Percentiles rank a stretch among this genome's conserved stretches.
Evolutionary conservation across 495 filamentous ascomycete species (phyloP).

Genomic region (Tuber aestivum): DNA sequence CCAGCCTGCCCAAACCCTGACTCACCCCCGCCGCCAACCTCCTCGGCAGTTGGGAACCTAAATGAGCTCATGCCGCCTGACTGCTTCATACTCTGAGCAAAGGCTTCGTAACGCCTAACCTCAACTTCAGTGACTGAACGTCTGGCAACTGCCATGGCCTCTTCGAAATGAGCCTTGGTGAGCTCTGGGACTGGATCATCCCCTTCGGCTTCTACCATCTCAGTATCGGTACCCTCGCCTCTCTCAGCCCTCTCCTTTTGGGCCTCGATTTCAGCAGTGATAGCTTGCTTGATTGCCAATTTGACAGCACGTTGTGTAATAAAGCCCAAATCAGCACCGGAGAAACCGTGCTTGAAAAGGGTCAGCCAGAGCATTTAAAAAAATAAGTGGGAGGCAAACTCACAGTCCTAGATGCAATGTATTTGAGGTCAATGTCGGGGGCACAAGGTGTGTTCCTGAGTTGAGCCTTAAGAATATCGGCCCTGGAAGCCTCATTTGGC

Average conservation of each 20-base stretch:
- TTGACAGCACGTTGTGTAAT: constrained; percentile 98
- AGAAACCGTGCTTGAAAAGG: constrained; percentile 70
- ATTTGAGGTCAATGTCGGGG: constrained; percentile 75
- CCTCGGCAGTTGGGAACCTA: constrained; percentile 79
- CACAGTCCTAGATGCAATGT: constrained; percentile 84
- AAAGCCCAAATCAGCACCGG: constrained; percentile 98
- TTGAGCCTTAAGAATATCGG: constrained; percentile 86
- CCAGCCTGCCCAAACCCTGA: constrained; percentile 74
- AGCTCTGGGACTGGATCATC: constrained; percentile 97
- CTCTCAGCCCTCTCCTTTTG: constrained; percentile 80
- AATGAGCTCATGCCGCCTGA: constrained; percentile 90
- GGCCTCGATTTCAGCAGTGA: constrained; percentile 78
- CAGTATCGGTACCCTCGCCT: constrained; percentile 71
- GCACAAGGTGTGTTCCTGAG: constrained; percentile 96
- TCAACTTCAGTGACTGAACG: constrained; percentile 94
- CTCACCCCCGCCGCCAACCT: constrained; percentile 50
- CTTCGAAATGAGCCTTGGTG: constrained; percentile 91
- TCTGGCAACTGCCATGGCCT: constrained; percentile 91
- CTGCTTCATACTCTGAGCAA: constrained; percentile 98
- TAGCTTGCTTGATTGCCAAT: constrained; percentile 98
- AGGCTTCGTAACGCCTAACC: constrained; percentile 95
- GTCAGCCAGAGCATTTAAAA: constrained; percentile 6
- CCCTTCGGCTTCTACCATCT: constrained; percentile 68
- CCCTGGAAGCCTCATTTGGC: constrained; percentile 81
- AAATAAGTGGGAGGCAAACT: constrained; percentile 6